phyloP scores from a whole-genome alignment of 2,329 filamentous ascomycete species.

The Monosporascus sp. region DNA sequence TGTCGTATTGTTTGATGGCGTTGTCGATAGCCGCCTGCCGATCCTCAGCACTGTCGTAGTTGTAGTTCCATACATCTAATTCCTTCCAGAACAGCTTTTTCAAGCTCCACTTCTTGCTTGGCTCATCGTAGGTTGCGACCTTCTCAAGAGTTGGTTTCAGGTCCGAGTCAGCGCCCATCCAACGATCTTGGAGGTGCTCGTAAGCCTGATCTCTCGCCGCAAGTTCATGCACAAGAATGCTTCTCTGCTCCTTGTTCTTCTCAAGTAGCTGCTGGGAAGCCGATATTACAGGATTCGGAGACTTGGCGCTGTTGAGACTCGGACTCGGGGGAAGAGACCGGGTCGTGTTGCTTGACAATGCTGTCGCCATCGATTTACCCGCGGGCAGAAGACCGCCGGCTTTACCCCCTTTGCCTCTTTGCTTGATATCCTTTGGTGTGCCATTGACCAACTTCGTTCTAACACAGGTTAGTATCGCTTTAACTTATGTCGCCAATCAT shows the following conservation, averaged over 20 bases:
- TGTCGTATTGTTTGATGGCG: slow-evolving; percentile 55
- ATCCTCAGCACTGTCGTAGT: slow-evolving; percentile 48
- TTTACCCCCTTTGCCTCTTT: slow-evolving; percentile 19
- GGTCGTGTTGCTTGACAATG: slow-evolving; percentile 35
- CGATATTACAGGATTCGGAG: slow-evolving; percentile 47
- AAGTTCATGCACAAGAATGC: slow-evolving; percentile 55
- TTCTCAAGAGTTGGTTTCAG: slow-evolving; percentile 51
- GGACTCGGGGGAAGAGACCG: slow-evolving; percentile 51
- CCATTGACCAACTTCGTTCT: slow-evolving; percentile 35
- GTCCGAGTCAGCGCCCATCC: slow-evolving; percentile 48
- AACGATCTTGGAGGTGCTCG: slow-evolving; percentile 44
- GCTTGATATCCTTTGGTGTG: slow-evolving; percentile 18
- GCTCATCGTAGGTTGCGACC: slow-evolving; percentile 47
- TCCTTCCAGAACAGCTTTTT: slow-evolving; percentile 57
- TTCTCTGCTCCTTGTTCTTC: slow-evolving; percentile 48
- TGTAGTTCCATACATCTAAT: slow-evolving; percentile 58
- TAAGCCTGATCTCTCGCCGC: slow-evolving; percentile 48
- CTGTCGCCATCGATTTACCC: slow-evolving; percentile 37
- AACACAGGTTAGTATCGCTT: slow-evolving; percentile 24
- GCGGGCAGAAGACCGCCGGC: slow-evolving; percentile 12
- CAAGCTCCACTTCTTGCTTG: slow-evolving; percentile 48
- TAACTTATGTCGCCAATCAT: slow-evolving; percentile 2
- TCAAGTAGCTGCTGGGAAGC: slow-evolving; percentile 48
- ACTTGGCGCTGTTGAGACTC: slow-evolving; percentile 47
- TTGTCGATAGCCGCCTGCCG: slow-evolving; percentile 58